Evolutionary conservation across 805 yeast species (phyloP), one percentile per base, ranked within the genome.

Genomic region (Yarrowia yakushimensis): DNA sequence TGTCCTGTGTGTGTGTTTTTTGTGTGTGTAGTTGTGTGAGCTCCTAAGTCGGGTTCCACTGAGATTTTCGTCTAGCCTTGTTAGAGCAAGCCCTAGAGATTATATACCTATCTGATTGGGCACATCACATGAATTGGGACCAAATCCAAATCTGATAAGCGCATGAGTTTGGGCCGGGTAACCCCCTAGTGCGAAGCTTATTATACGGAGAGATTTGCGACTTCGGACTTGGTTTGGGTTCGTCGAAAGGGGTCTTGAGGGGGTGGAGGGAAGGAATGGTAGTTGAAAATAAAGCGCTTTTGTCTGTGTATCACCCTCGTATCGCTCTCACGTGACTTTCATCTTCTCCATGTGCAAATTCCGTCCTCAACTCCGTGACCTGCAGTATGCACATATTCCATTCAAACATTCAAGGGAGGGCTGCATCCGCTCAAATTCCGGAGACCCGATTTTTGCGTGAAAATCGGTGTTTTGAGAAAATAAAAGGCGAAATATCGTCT

Each of bases 21-120:
- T 2, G 22, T 33, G 37, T 28, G 54, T 12, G 37, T 22, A 10
- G 22, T 33, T 2, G 22, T 33, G 37, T 28, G 54, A 13, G 37
- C 27, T 46, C 27, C 17, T 42, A 7, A 27, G 22, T 42, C 34
- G 50, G 34, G 34, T 43, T 28, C 34, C n/a, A 18, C 23, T 31
- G 33, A 25, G 31, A 25, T 34, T 34, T 52, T 34, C 43, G 43
- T 36, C 43, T 52, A 17, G 28, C 27, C 27, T 25, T 52, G 20
- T 52, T 22, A 11, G 59, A 20, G 59, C 25, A 33, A n/a, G 43
- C 1, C 5, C 39, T 23, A 1, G 18, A 9, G 13, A 17, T 36
- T 45, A 45, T 52, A 52, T 52, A 52, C 28, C n/a, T 36, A 34
- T 52, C 59, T 34, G 59, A 52, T 52, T 52, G 59, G 59, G 59